A percentile compares a stretch with the other conserved stretches of the same genome.
These are phyloP conservation scores for Tricholoma saponaceum DNA, from an alignment of 768 basidiomycete genomes.

Conservation along the genomic window DNA sequence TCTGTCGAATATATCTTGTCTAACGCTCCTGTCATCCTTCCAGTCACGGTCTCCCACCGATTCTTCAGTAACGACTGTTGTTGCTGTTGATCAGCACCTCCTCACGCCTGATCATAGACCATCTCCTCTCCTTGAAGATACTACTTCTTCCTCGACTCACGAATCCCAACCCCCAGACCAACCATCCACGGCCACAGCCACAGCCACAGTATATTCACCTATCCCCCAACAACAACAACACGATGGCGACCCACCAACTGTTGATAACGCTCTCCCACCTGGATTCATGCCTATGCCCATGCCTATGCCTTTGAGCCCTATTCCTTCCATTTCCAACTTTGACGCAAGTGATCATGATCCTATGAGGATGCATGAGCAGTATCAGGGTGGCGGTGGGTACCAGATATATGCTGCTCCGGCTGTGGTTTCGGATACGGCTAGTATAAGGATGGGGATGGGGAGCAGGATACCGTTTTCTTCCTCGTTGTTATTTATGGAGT, in stretches of 20 bases:
- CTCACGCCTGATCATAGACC: slow-evolving; percentile 38
- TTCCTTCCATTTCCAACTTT: slow-evolving; percentile 10
- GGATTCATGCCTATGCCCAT: too few species aligned
- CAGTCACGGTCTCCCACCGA: slow-evolving; percentile 38
- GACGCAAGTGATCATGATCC: slow-evolving; percentile 2
- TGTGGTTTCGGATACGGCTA: slow-evolving; percentile 1
- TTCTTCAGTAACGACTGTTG: slow-evolving; percentile 23
- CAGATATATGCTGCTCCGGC: slow-evolving; percentile 5
- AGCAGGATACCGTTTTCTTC: neutral
- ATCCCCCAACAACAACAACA: neutral
- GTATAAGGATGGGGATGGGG: neutral
- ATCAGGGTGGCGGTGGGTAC: neutral
- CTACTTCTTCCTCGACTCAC: too few species aligned
- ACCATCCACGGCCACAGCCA: neutral
- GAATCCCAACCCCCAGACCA: slow-evolving; percentile 3
- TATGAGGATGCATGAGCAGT: neutral
- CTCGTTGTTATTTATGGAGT: neutral
- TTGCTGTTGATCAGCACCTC: slow-evolving; percentile 34
- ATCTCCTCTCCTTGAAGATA: slow-evolving; percentile 9
- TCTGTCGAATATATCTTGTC: neutral
- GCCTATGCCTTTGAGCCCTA: slow-evolving; percentile 35
- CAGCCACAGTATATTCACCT: too few species aligned
- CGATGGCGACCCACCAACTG: slow-evolving; percentile 8
- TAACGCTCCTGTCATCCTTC: neutral
- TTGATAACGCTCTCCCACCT: slow-evolving; percentile 28